A percentile compares a stretch with the other conserved stretches of the same genome.
These are phyloP conservation scores for Coix lacrymajobi DNA, from an alignment of 176 grass and related monocot genomes.

Conservation along the genomic window DNA sequence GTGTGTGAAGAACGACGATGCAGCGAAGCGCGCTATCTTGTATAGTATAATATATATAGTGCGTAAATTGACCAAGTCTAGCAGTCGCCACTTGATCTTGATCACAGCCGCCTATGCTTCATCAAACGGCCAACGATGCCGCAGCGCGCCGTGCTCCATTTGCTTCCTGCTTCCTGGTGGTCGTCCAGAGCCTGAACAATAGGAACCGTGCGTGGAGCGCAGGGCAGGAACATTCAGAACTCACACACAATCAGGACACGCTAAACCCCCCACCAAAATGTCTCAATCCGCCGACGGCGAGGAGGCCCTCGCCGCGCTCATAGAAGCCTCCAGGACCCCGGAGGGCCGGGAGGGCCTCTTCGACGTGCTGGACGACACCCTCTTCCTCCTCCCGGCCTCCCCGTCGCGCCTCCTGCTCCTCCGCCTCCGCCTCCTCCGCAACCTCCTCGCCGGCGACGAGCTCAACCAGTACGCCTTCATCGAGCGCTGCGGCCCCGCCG, in stretches of 20 bases:
- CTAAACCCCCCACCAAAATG: neutral
- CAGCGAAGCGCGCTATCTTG: too few relatives aligned
- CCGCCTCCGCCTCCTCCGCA: slow-evolving; percentile 71
- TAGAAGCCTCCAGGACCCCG: slow-evolving; percentile 47
- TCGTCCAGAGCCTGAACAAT: neutral
- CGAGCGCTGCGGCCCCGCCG: slow-evolving; percentile 29
- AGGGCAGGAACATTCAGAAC: neutral
- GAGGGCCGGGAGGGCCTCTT: slow-evolving; percentile 48
- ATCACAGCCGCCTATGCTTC: too few relatives aligned
- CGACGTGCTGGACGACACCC: slow-evolving; percentile 18
- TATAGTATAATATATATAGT: too few relatives aligned
- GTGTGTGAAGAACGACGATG: too few relatives aligned
- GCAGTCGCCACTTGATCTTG: too few relatives aligned
- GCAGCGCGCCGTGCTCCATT: too few relatives aligned
- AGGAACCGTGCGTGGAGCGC: neutral
- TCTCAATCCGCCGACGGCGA: slow-evolving; percentile 12
- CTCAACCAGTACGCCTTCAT: slow-evolving; percentile 69
- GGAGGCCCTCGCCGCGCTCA: slow-evolving; percentile 40
- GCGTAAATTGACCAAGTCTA: too few relatives aligned
- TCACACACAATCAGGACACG: neutral
- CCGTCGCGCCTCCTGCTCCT: slow-evolving; percentile 29
- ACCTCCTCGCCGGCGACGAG: slow-evolving; percentile 71
- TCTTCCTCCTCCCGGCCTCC: slow-evolving; percentile 24
- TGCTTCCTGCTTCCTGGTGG: too few relatives aligned
- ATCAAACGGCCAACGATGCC: too few relatives aligned